Conservation (phyloP, 768 basidiomycete genomes). For the Naganishia vishniacii region DNA sequence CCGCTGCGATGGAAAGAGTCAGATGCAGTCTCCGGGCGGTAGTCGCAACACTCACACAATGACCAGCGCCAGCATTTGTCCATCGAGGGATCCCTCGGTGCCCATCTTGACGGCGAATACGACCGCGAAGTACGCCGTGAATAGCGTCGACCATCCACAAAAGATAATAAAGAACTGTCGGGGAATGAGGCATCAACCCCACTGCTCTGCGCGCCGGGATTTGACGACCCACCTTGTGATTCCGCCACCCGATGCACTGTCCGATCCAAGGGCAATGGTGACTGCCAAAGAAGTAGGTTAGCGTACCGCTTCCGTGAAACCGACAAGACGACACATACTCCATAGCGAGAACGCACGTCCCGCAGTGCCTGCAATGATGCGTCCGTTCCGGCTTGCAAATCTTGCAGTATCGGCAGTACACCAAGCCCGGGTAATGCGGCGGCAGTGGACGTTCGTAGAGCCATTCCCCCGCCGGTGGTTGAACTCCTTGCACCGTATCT, state of each 20-base stretch:
- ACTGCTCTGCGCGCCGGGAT: too few species aligned
- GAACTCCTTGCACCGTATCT: too few species aligned
- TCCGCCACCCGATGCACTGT: slow-evolving; percentile 85
- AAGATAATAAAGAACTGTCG: slow-evolving; percentile 64
- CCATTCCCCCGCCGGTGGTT: neutral
- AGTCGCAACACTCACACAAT: slow-evolving; percentile 65
- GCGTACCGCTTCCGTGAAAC: neutral
- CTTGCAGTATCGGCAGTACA: slow-evolving; percentile 37
- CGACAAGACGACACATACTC: slow-evolving; percentile 38
- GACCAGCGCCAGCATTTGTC: slow-evolving; percentile 67
- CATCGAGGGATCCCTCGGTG: slow-evolving; percentile 53
- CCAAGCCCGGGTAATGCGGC: neutral
- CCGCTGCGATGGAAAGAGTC: slow-evolving; percentile 51
- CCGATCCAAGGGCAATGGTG: slow-evolving; percentile 67
- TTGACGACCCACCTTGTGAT: slow-evolving; percentile 64
- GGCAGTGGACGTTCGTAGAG: slow-evolving; percentile 20
- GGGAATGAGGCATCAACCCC: too few species aligned
- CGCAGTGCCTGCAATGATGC: slow-evolving; percentile 48
- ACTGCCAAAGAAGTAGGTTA: slow-evolving; percentile 9
- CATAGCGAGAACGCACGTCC: slow-evolving; percentile 43
- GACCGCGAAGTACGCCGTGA: slow-evolving; percentile 57
- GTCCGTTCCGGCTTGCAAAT: slow-evolving; percentile 45
- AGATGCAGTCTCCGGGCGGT: too few species aligned
- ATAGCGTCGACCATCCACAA: slow-evolving; percentile 59
- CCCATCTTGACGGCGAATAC: slow-evolving; percentile 22